phyloP scores from a whole-genome alignment of 257 asterid genomes.

The Petrea volubilis region DNA sequence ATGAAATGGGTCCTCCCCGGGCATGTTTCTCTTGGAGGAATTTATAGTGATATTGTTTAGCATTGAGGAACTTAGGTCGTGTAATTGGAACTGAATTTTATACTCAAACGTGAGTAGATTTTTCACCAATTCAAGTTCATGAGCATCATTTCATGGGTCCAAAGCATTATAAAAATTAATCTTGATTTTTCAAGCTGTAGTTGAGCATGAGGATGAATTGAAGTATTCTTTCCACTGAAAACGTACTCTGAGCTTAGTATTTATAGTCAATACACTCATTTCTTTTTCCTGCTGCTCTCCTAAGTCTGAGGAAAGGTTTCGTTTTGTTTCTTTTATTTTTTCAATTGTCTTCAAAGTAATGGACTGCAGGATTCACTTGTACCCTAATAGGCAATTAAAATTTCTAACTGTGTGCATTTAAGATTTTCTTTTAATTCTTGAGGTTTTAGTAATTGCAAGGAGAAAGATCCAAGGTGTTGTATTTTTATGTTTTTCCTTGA shows the following conservation, averaged over 20 bases:
- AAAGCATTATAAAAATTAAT: not conserved
- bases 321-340: no score
- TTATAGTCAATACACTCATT: not conserved
- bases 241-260: not conserved
- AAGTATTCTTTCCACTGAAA: not conserved
- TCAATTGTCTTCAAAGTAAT: no score
- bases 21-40: not conserved
- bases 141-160: not conserved
- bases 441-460: no score
- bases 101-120: not conserved
- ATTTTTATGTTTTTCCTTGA: not conserved
- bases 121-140: not conserved
- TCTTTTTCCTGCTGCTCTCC: not conserved
- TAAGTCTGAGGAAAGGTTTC: not conserved
- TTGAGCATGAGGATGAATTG: constrained; percentile 1
- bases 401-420: no score
- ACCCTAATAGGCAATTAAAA: not conserved
- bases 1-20: not conserved
- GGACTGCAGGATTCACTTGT: no score
- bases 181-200: constrained; percentile 1
- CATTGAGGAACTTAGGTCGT: not conserved
- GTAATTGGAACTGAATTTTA: not conserved
- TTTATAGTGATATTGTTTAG: not conserved
- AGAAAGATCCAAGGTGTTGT: not conserved
- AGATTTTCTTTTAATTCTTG: no score